Base-by-base conservation (phyloP, 192 early-diverging fungal species). In the Phlyctochytrium planicorne region DNA sequence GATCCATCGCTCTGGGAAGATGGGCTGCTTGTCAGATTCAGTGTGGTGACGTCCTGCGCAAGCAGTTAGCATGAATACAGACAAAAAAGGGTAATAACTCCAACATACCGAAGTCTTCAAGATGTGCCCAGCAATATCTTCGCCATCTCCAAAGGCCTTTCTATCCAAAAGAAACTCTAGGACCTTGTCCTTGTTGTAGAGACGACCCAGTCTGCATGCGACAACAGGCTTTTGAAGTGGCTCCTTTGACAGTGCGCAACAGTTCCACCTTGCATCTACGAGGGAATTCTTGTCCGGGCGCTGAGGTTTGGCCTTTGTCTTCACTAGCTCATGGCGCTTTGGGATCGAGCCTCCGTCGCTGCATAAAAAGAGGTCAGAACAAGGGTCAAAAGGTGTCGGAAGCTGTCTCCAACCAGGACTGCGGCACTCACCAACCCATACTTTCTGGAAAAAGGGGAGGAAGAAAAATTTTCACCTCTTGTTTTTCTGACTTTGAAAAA, bases 341-440 rank as follows among this genome's bases (percentile, higher is more conserved):
- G 92, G 93, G 76, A 95, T 95, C n/a, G 85, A 88, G 53, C 93
- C 92, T 68, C 92, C 93, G 74, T 94, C 93, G 71, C 91, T n/a
- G n/a, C n/a, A n/a, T n/a, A n/a, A n/a, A n/a, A n/a, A n/a, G n/a
- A n/a, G n/a, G n/a, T n/a, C n/a, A n/a, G n/a, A n/a, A n/a, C n/a
- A n/a, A n/a, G n/a, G n/a, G n/a, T n/a, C n/a, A n/a, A n/a, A n/a
- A n/a, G n/a, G n/a, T n/a, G n/a, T n/a, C n/a, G n/a, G n/a, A n/a
- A n/a, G n/a, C n/a, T n/a, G n/a, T n/a, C n/a, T n/a, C n/a, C n/a
- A n/a, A n/a, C n/a, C n/a, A n/a, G n/a, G n/a, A n/a, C n/a, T n/a
- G n/a, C n/a, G n/a, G n/a, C n/a, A n/a, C n/a, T n/a, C n/a, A n/a
- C n/a, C n/a, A n/a, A n/a, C n/a, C n/a, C n/a, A n/a, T n/a, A n/a